A percentile compares a stretch with the other conserved stretches of the same genome.
Conservation (phyloP, 805 yeast genomes). For the Clavispora santaluciae region DNA sequence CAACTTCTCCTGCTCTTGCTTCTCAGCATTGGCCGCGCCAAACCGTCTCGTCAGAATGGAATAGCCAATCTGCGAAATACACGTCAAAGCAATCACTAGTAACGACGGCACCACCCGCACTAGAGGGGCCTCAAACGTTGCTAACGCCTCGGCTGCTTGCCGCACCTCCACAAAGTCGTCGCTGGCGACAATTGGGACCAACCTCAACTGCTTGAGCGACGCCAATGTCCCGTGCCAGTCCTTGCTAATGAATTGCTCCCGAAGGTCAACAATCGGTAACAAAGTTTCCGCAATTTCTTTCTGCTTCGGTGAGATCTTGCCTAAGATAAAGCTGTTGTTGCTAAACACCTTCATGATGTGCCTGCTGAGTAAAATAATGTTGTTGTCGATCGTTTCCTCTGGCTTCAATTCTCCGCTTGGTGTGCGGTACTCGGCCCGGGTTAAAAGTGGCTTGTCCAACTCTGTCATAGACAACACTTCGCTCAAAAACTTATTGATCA, state of each 20-base stretch:
- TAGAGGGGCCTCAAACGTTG: slow-evolving; percentile 61
- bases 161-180: slow-evolving; percentile 57
- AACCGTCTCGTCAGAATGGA: slow-evolving; percentile 40
- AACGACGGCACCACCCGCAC: slow-evolving; percentile 76
- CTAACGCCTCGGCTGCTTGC: slow-evolving; percentile 52
- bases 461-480: slow-evolving; percentile 72
- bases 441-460: slow-evolving; percentile 51
- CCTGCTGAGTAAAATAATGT: slow-evolving; percentile 43
- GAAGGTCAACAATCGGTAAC: slow-evolving; percentile 62
- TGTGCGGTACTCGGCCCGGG: slow-evolving; percentile 35
- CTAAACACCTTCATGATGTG: slow-evolving; percentile 43
- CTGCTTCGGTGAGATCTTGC: slow-evolving; percentile 48
- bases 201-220: slow-evolving; percentile 52
- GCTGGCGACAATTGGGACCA: slow-evolving; percentile 55
- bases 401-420: slow-evolving; percentile 27
- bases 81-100: slow-evolving; percentile 75
- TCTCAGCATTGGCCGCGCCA: slow-evolving; percentile 42
- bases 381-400: slow-evolving; percentile 40
- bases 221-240: slow-evolving; percentile 58
- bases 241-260: slow-evolving; percentile 51
- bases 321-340: slow-evolving; percentile 55
- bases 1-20: slow-evolving; percentile 50
- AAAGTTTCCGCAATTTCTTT: slow-evolving; percentile 63
- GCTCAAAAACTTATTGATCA: slow-evolving; percentile 72
- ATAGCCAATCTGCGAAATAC: slow-evolving; percentile 56